Conservation (phyloP, 352 stramenopile species). For the Globisporangium okanoganense region DNA sequence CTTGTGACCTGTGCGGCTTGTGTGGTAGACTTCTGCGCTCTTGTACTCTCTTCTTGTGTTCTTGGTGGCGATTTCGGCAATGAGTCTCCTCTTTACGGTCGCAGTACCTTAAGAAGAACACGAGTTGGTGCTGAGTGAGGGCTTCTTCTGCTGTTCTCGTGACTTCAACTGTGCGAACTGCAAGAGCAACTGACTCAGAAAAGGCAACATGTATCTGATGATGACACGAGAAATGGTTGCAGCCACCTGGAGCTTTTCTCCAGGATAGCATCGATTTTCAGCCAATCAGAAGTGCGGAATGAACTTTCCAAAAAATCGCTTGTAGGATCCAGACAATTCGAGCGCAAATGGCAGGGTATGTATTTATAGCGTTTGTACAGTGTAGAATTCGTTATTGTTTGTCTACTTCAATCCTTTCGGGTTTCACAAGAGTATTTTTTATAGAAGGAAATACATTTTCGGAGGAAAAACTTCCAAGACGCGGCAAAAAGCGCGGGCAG, state of each 20-base stretch:
- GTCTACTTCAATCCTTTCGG: neutral
- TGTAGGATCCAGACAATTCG: no score
- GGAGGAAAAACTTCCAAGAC: neutral
- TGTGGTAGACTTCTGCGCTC: no score
- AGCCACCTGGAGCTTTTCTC: neutral
- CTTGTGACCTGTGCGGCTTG: no score
- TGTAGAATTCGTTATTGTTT: no score
- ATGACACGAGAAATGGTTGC: no score
- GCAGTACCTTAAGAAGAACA: neutral
- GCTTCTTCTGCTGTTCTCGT: neutral
- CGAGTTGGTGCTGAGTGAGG: no score
- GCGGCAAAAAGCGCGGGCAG: neutral
- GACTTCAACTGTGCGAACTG: neutral
- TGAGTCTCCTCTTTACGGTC: neutral
- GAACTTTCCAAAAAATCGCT: neutral
- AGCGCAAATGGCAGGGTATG: neutral
- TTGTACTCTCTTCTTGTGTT: neutral
- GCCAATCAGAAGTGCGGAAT: neutral
- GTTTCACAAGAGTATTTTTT: neutral
- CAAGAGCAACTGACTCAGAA: neutral
- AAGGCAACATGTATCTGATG: neutral
- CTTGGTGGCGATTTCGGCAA: constrained; percentile 1
- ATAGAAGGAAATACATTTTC: neutral
- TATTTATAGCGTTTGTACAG: neutral
- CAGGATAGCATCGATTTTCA: neutral